Conservation (phyloP, 768 basidiomycete species). For the Tylopilus plumbeoviolaceoides region DNA sequence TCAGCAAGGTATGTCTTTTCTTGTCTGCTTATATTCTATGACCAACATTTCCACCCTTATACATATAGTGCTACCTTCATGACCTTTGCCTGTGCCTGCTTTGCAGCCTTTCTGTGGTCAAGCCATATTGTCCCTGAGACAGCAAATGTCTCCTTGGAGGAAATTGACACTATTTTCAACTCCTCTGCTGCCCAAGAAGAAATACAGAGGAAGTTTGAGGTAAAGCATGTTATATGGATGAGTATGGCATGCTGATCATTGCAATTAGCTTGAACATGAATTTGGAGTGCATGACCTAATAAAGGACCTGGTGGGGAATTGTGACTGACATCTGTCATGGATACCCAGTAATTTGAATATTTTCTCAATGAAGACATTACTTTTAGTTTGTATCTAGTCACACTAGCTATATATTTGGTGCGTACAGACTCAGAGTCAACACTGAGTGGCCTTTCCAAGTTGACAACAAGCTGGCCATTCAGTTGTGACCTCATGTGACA, state of each 20-base stretch:
- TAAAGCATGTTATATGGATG: conserved; percentile 19
- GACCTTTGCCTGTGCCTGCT: conserved; percentile 60
- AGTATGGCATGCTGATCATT: neutral
- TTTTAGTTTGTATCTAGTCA: neutral
- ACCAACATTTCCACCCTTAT: neutral
- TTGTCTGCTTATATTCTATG: neutral
- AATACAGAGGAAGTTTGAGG: conserved; percentile 46
- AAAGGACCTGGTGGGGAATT: conserved; percentile 29
- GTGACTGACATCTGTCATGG: conserved; percentile 4
- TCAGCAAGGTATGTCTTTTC: conserved; percentile 49
- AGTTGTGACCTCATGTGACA: too few species aligned
- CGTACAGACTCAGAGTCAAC: neutral
- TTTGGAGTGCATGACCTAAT: conserved; percentile 49
- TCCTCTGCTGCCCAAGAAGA: conserved; percentile 59
- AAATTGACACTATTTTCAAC: conserved; percentile 66
- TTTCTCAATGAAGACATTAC: neutral
- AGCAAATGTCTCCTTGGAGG: conserved; percentile 70
- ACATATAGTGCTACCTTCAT: conserved; percentile 68
- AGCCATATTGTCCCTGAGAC: conserved; percentile 72
- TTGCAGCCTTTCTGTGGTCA: conserved; percentile 67
- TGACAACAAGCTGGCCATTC: too few species aligned
- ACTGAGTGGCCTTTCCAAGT: too few species aligned
- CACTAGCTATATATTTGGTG: neutral
- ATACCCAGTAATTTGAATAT: neutral
- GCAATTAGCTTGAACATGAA: conserved; percentile 52